Evolutionary conservation across 2,329 filamentous ascomycete genomes (phyloP).

Genomic region (Saccharata proteae): DNA sequence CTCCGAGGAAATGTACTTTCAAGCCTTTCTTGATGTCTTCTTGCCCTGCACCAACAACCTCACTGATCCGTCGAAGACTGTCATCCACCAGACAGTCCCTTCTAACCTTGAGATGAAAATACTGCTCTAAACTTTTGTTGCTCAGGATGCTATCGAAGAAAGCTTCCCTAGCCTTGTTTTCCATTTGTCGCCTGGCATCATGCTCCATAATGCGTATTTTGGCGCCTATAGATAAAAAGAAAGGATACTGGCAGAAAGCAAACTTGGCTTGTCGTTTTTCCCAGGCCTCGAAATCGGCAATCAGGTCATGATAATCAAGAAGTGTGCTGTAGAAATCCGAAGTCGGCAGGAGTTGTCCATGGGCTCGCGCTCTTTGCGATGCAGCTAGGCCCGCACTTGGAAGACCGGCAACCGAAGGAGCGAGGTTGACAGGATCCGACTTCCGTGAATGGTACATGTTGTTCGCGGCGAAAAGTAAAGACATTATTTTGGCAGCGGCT

Average conservation of each 20-base stretch:
- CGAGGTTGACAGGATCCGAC: slow-evolving; percentile 8
- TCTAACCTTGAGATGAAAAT: slow-evolving; percentile 64
- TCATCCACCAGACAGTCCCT: slow-evolving; percentile 82
- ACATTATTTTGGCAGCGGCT: slow-evolving; percentile 67
- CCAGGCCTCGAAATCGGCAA: slow-evolving; percentile 81
- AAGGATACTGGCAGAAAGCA: slow-evolving; percentile 84
- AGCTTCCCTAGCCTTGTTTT: slow-evolving; percentile 72
- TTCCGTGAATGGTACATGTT: slow-evolving; percentile 30
- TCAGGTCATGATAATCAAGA: slow-evolving; percentile 74
- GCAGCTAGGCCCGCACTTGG: slow-evolving; percentile 26
- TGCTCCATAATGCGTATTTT: slow-evolving; percentile 86
- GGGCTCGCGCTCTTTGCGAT: slow-evolving; percentile 33
- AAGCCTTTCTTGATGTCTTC: slow-evolving; percentile 87
- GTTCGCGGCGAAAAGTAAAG: slow-evolving; percentile 73
- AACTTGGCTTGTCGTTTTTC: slow-evolving; percentile 64
- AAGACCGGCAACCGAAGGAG: slow-evolving; percentile 5
- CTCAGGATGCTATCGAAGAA: slow-evolving; percentile 84
- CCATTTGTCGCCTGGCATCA: slow-evolving; percentile 81
- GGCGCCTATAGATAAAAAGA: slow-evolving; percentile 80
- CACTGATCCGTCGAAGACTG: slow-evolving; percentile 72
- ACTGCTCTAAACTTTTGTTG: slow-evolving; percentile 60
- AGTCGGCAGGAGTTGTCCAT: slow-evolving; percentile 61
- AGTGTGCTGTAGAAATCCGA: slow-evolving; percentile 82
- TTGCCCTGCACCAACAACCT: slow-evolving; percentile 65
- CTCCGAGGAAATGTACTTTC: slow-evolving; percentile 72